Conservation (phyloP, 1,284 basidiomycete genomes). For the Heterobasidion occidentale region DNA sequence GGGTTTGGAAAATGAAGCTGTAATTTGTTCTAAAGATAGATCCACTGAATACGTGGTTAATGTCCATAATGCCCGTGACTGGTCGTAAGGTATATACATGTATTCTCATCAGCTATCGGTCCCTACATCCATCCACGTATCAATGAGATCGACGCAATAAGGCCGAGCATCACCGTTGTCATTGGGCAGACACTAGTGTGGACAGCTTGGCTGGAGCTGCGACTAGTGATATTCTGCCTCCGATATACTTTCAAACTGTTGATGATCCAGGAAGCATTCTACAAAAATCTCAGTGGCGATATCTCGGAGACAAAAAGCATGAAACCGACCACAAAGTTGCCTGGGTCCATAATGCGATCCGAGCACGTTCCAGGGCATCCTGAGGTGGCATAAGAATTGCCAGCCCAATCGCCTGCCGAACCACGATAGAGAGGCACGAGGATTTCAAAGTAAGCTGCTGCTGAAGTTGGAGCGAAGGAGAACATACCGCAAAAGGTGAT, state of each 20-base stretch:
- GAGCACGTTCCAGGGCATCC: constrained; percentile 70
- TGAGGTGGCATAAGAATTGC: constrained; percentile 64
- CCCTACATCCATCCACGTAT: background rate
- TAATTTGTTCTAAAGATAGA: constrained; percentile 13
- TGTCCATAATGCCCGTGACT: background rate
- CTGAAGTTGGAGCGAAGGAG: background rate
- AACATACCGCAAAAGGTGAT: constrained; percentile 71
- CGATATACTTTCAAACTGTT: constrained; percentile 46
- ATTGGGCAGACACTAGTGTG: background rate
- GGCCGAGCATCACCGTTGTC: background rate
- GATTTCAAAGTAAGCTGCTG: constrained; percentile 1
- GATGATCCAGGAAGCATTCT: constrained; percentile 57
- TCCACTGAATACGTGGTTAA: background rate
- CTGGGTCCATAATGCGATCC: constrained; percentile 54
- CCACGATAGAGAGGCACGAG: background rate
- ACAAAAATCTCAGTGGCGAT: background rate
- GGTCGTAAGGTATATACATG: background rate
- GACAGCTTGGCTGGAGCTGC: background rate
- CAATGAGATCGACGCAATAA: background rate
- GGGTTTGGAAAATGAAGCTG: constrained; percentile 49
- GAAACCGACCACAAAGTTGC: constrained; percentile 53
- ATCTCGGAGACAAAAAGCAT: background rate
- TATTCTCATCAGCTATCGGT: background rate
- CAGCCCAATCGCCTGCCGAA: constrained; percentile 69
- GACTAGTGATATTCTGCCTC: constrained; percentile 7